Conservation (phyloP, 1,139 yeast species). For the Entelexis sorbosivorans region DNA sequence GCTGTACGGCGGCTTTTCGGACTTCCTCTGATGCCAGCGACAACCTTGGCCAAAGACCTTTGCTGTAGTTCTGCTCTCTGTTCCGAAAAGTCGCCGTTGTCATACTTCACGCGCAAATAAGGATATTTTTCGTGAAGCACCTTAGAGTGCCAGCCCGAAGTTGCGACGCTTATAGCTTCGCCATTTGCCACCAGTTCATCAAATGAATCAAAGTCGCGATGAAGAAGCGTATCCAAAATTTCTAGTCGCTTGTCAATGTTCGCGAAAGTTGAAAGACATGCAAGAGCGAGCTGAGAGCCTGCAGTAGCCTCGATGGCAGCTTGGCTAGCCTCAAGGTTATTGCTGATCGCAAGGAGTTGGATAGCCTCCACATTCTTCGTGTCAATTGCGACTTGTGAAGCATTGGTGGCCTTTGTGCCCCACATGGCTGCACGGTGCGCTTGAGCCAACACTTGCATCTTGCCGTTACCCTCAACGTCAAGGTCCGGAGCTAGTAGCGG, state of each 20-base stretch:
- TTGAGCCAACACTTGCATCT: conserved; percentile 4
- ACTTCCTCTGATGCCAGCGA: conserved; percentile 41
- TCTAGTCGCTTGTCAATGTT: not conserved
- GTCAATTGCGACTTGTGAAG: not conserved
- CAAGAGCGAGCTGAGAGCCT: conserved; percentile 7
- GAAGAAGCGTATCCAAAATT: not conserved
- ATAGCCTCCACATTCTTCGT: conserved; percentile 10
- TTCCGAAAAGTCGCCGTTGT: not conserved
- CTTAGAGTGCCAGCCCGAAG: conserved; percentile 68
- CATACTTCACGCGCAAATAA: not conserved
- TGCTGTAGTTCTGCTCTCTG: conserved; percentile 5
- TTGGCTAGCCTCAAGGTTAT: not conserved
- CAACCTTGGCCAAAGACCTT: conserved; percentile 12
- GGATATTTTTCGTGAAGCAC: conserved; percentile 33
- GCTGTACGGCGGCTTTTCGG: conserved; percentile 58
- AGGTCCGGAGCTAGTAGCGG: not conserved
- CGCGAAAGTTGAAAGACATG: conserved; percentile 7
- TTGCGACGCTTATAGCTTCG: conserved; percentile 63
- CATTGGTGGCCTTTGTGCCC: not conserved
- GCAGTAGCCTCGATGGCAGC: not conserved
- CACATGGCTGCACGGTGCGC: conserved; percentile 5
- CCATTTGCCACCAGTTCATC: conserved; percentile 73
- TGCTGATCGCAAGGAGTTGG: conserved; percentile 10
- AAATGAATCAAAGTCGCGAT: conserved; percentile 41
- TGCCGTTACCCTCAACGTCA: not conserved